phyloP scores from a whole-genome alignment of 2,329 filamentous ascomycete species.

The Aspergillus pseudoterreus region DNA sequence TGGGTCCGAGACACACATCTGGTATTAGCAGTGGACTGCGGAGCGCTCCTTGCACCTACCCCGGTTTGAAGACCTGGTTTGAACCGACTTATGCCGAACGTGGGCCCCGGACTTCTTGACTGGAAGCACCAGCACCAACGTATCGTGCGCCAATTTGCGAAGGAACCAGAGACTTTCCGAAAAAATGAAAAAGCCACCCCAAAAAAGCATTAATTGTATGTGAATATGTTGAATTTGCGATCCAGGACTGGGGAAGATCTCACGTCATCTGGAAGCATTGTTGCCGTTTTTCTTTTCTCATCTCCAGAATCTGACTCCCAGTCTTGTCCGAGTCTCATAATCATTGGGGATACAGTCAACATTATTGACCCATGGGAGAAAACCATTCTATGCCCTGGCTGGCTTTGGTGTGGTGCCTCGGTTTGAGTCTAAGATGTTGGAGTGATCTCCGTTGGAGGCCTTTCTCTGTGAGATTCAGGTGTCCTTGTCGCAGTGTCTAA shows the following conservation, averaged over 20 bases:
- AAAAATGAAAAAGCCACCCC: background rate
- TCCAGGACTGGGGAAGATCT: background rate
- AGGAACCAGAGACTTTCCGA: background rate
- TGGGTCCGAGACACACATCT: slow-evolving; percentile 16
- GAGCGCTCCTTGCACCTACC: slow-evolving; percentile 24
- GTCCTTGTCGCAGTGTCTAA: slow-evolving; percentile 4
- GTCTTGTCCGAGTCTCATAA: slow-evolving; percentile 14
- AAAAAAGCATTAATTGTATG: background rate
- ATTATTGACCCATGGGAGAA: slow-evolving; percentile 17
- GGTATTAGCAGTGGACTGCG: slow-evolving; percentile 16
- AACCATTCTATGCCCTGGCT: slow-evolving; percentile 18
- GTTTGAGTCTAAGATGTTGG: slow-evolving; percentile 24
- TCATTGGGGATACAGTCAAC: slow-evolving; percentile 18
- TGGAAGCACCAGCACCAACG: background rate
- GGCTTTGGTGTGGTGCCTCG: slow-evolving; percentile 23
- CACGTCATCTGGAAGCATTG: background rate
- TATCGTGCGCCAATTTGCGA: background rate
- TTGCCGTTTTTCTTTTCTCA: background rate
- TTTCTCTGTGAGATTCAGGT: slow-evolving; percentile 17
- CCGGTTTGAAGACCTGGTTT: slow-evolving; percentile 22
- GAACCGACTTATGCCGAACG: slow-evolving; percentile 12
- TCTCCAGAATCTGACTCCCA: background rate
- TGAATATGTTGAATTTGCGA: slow-evolving; percentile 3
- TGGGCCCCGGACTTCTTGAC: slow-evolving; percentile 18
- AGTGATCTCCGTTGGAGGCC: slow-evolving; percentile 18